A percentile compares a stretch with the other conserved stretches of the same genome.
phyloP scores from a whole-genome alignment of 768 basidiomycete genomes.

The Tephrocybe sp. region DNA sequence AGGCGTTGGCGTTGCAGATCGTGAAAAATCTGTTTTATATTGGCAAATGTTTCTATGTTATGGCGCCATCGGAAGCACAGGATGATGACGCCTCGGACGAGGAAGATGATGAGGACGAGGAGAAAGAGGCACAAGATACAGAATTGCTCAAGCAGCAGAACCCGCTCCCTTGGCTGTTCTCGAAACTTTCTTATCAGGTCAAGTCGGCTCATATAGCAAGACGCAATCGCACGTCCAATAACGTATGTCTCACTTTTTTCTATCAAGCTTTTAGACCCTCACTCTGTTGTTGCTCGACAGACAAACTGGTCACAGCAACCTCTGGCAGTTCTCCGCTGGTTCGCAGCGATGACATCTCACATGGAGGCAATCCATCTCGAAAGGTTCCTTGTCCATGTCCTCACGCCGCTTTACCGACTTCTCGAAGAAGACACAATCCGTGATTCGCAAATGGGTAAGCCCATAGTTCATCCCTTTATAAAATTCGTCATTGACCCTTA shows the following conservation, averaged over 20 bases:
- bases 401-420: slow-evolving; percentile 85
- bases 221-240: slow-evolving; percentile 45
- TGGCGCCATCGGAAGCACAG: slow-evolving; percentile 23
- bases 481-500: neutral
- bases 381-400: slow-evolving; percentile 75
- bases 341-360: slow-evolving; percentile 83
- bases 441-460: slow-evolving; percentile 75
- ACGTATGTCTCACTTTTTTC: slow-evolving; percentile 33
- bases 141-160: slow-evolving; percentile 34
- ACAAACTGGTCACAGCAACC: slow-evolving; percentile 83
- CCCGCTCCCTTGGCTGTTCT: slow-evolving; percentile 90
- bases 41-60: slow-evolving; percentile 75
- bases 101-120: slow-evolving; percentile 27
- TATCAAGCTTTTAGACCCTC: slow-evolving; percentile 4
- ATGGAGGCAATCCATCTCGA: slow-evolving; percentile 61
- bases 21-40: slow-evolving; percentile 93
- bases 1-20: slow-evolving; percentile 70
- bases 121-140: slow-evolving; percentile 23
- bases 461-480: neutral
- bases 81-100: slow-evolving; percentile 23
- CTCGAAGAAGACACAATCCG: slow-evolving; percentile 83
- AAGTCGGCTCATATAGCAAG: slow-evolving; percentile 72
- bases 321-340: slow-evolving; percentile 81
- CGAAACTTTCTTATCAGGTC: slow-evolving; percentile 86
- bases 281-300: slow-evolving; percentile 32